Conservation (phyloP, 805 yeast genomes). For the Lachancea kluyveri region DNA sequence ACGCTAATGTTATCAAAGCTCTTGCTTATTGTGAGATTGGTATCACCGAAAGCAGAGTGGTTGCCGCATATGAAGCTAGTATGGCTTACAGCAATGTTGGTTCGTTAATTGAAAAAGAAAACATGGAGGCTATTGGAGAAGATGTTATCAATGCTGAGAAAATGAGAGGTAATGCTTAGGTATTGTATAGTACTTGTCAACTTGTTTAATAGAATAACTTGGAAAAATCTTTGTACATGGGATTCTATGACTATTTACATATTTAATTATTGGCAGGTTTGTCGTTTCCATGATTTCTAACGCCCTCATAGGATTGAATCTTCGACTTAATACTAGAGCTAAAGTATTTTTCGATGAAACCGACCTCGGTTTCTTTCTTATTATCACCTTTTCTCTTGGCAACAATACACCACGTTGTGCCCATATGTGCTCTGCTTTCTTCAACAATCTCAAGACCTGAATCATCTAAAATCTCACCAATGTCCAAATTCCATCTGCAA, state of each 20-base stretch:
- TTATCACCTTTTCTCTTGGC: slow-evolving; percentile 71
- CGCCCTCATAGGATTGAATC: slow-evolving; percentile 13
- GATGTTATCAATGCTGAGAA: slow-evolving; percentile 67
- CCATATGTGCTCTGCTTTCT: slow-evolving; percentile 78
- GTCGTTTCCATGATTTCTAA: slow-evolving; percentile 1
- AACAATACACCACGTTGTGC: slow-evolving; percentile 84
- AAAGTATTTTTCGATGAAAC: slow-evolving; percentile 45
- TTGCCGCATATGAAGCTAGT: slow-evolving; percentile 84
- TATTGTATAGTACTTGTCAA: neutral
- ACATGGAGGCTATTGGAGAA: slow-evolving; percentile 65
- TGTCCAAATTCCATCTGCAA: slow-evolving; percentile 94
- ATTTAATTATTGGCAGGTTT: slow-evolving; percentile 1
- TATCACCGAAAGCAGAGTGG: slow-evolving; percentile 73
- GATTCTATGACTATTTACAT: neutral
- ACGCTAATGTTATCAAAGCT: slow-evolving; percentile 77
- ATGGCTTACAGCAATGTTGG: slow-evolving; percentile 68
- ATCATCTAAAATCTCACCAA: slow-evolving; percentile 77
- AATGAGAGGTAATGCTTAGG: slow-evolving; percentile 55
- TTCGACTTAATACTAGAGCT: slow-evolving; percentile 32
- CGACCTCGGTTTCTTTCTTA: slow-evolving; percentile 38
- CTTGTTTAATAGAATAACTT: too few species aligned
- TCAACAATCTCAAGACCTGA: slow-evolving; percentile 80
- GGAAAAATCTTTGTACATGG: neutral
- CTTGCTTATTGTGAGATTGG: slow-evolving; percentile 82
- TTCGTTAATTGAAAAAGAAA: slow-evolving; percentile 63